Conservation (phyloP, 768 basidiomycete species). For the Serendipita vermifera region DNA sequence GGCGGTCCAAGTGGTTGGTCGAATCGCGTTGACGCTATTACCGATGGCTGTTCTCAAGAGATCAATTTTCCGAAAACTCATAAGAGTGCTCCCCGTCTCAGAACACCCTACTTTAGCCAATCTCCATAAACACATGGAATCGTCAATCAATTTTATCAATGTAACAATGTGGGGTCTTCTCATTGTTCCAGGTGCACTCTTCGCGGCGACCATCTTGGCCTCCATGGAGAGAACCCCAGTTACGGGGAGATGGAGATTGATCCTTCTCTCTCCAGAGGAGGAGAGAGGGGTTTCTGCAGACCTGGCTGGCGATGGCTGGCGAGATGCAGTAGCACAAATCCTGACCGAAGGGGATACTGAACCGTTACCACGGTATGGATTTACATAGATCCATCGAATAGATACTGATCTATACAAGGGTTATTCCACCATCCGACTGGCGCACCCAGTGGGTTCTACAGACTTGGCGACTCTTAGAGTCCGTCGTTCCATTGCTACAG, state of each 20-base stretch:
- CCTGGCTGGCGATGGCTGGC: conserved; percentile 79
- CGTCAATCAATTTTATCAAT: conserved; percentile 5
- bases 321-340: conserved; percentile 65
- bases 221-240: conserved; percentile 67
- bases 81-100: conserved; percentile 24
- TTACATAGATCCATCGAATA: too few relatives aligned
- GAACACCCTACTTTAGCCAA: conserved; percentile 9
- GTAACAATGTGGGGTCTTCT: conserved; percentile 31
- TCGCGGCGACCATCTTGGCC: conserved; percentile 58
- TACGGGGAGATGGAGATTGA: conserved; percentile 84
- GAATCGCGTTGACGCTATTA: conserved; percentile 62
- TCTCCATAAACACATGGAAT: conserved; percentile 8
- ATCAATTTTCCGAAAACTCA: conserved; percentile 34
- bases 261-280: conserved; percentile 82
- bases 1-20: conserved; percentile 51
- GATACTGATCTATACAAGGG: too few relatives aligned
- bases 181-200: conserved; percentile 44
- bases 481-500: conserved; percentile 53
- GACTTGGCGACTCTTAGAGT: conserved; percentile 66
- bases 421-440: conserved; percentile 75
- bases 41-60: conserved; percentile 55
- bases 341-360: conserved; percentile 45
- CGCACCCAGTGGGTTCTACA: conserved; percentile 75
- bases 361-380: conserved; percentile 19
- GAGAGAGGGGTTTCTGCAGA: conserved; percentile 79